Evolutionary conservation across 345 rosid genomes (phyloP), one percentile per base, ranked within the genome.

Genomic region (Eucalyptus tenuipes): DNA sequence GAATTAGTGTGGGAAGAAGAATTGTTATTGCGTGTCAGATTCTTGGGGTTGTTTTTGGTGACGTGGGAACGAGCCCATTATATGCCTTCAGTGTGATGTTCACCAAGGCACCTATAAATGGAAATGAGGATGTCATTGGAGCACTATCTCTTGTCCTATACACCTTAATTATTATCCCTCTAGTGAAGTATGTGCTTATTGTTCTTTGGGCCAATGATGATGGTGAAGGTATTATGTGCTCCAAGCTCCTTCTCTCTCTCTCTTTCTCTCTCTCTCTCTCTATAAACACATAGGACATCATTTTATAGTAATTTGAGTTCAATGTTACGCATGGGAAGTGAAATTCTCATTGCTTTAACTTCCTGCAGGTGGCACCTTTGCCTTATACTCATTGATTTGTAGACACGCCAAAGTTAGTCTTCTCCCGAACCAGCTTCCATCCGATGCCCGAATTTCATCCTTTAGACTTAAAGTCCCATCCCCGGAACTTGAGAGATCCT

Each of bases 191-290:
- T 95, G 97, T 97, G 87, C 95, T 98, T 88, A 96, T 98, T 88
- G 99, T 97, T 89, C 97, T 98, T 53, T 97, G 99, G 98, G 99
- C 98, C 79, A 98, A 98, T 91, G 99, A 98, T 89, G 99, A 98
- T 84, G 99, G 99, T 85, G 99, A 98, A 98, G 99, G 99, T 98
- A 92, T 85, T 90, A 49, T 66, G 40, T 86, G 42, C 37, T 24
- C 44, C 1, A 7, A 42, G 40, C 37, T 37, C 31, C 37, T 22
- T 59, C 25, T 86, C 68, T 55, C 45, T 37, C 20, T 86, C 87
- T 86, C 87, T 86, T 31, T 25, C 66, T 42, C 13, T 66, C 82
- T 31, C 27, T 18, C 40, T 42, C 27, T 45, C 27, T 59, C 49
- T 55, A 18, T 88, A 44, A 75, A 75, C 82, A 37, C 47, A 75